A percentile compares a stretch with the other conserved stretches of the same genome.
Evolutionary conservation across 192 early-diverging fungal genomes (phyloP).

Genomic region (Oehlia diaphana): DNA sequence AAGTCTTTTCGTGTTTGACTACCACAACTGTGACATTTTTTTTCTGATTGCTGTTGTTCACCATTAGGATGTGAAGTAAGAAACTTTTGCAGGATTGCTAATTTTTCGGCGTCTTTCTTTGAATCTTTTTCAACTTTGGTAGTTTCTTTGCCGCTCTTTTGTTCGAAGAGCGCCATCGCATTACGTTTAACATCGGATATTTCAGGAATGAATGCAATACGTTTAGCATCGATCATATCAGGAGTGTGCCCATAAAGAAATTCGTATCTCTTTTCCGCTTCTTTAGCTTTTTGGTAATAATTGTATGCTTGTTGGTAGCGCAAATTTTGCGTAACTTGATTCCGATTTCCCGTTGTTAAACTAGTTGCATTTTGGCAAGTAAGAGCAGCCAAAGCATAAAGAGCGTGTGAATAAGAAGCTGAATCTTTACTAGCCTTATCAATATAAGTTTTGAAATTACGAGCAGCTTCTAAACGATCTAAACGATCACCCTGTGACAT

Average conservation of each 20-base stretch:
- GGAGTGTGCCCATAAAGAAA: conserved; percentile 50
- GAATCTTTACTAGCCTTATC: conserved; percentile 53
- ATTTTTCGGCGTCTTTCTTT: conserved; percentile 18
- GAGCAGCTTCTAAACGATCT: conserved; percentile 46
- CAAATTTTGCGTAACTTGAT: conserved; percentile 40
- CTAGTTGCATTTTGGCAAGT: conserved; percentile 35
- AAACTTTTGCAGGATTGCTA: conserved; percentile 31
- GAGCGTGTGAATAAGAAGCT: conserved; percentile 49
- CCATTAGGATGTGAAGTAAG: conserved; percentile 22
- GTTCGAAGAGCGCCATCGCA: conserved; percentile 43
- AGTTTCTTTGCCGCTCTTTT: neutral
- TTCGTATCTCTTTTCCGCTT: conserved; percentile 54
- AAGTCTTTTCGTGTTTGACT: conserved; percentile 32
- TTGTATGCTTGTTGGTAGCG: conserved; percentile 43
- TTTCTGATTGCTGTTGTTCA: conserved; percentile 1
- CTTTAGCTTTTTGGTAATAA: conserved; percentile 54
- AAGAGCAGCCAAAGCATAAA: conserved; percentile 51
- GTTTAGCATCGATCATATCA: conserved; percentile 35
- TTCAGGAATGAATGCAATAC: conserved; percentile 40
- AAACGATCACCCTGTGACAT: conserved; percentile 40
- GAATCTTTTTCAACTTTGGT: conserved; percentile 21
- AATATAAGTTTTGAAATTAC: conserved; percentile 53
- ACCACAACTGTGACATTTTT: conserved; percentile 37
- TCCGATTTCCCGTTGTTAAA: conserved; percentile 43
- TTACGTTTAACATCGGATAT: conserved; percentile 54